Percentiles rank a stretch among this genome's conserved stretches.
These are phyloP conservation scores for Crithidia thermophila DNA, from an alignment of 208 protist genomes.

Conservation along the genomic window DNA sequence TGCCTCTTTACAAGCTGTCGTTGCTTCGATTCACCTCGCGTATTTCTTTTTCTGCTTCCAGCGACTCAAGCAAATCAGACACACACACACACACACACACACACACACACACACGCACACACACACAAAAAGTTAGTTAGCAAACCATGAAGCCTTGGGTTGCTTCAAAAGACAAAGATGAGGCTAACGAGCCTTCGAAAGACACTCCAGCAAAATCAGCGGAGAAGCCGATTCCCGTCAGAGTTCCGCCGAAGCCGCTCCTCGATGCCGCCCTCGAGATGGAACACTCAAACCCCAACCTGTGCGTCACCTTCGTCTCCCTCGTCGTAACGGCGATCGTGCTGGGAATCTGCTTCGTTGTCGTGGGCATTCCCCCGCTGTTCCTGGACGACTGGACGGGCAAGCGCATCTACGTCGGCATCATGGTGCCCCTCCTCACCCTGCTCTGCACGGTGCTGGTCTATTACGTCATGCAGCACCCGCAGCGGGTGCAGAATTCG, in stretches of 20 bases:
- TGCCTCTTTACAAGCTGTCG: too few species aligned
- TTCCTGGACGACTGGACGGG: constrained; percentile 27
- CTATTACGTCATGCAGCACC: constrained; percentile 46
- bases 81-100: background rate
- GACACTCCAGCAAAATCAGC: background rate
- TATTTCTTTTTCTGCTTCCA: too few species aligned
- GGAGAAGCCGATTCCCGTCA: constrained; percentile 14
- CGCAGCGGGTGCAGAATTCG: constrained; percentile 33
- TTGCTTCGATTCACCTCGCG: too few species aligned
- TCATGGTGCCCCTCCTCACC: constrained; percentile 55
- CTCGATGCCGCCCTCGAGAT: constrained; percentile 1
- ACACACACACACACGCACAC: background rate
- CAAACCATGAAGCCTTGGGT: background rate
- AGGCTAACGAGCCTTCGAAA: background rate
- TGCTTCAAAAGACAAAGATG: background rate
- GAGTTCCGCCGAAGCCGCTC: constrained; percentile 8
- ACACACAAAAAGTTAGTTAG: background rate
- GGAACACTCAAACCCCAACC: constrained; percentile 13
- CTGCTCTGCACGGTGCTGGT: constrained; percentile 44
- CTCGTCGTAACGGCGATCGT: constrained; percentile 31
- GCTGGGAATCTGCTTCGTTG: constrained; percentile 34
- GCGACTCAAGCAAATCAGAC: too few species aligned
- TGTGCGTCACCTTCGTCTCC: constrained; percentile 20
- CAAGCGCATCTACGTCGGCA: constrained; percentile 41
- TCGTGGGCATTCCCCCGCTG: constrained; percentile 54